phyloP scores from a whole-genome alignment of 1,139 yeast genomes.

The Yamadazyma trypodendri region DNA sequence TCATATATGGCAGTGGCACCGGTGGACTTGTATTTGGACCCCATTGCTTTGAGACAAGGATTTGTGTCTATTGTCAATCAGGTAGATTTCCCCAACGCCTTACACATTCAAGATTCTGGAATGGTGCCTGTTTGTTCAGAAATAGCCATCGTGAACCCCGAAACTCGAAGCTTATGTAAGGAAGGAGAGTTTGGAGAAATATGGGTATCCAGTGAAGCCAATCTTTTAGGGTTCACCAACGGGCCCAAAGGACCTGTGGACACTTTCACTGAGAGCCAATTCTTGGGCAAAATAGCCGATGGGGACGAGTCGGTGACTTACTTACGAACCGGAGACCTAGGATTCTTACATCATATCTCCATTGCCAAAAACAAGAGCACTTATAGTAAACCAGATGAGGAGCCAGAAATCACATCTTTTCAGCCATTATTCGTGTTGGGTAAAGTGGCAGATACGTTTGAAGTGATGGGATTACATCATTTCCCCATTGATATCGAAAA shows the following conservation, averaged over 20 bases:
- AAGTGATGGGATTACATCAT: slow-evolving; percentile 85
- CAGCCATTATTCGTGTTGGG: slow-evolving; percentile 88
- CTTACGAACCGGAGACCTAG: slow-evolving; percentile 90
- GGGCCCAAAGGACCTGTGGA: slow-evolving; percentile 52
- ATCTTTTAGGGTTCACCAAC: slow-evolving; percentile 60
- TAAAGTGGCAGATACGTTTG: slow-evolving; percentile 83
- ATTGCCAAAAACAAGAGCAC: slow-evolving; percentile 34
- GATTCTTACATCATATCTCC: slow-evolving; percentile 77
- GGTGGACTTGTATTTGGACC: slow-evolving; percentile 82
- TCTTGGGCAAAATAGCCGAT: slow-evolving; percentile 55
- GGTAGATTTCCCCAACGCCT: slow-evolving; percentile 60
- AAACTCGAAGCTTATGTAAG: slow-evolving; percentile 71
- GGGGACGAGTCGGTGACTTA: slow-evolving; percentile 67
- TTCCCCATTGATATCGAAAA: slow-evolving; percentile 83
- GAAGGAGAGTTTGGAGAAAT: slow-evolving; percentile 98
- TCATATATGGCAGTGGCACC: slow-evolving; percentile 91
- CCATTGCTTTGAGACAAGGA: slow-evolving; percentile 86
- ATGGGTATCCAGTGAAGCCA: slow-evolving; percentile 93
- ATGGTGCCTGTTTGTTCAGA: slow-evolving; percentile 95
- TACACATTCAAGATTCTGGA: slow-evolving; percentile 90
- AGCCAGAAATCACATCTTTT: slow-evolving; percentile 38
- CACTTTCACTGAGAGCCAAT: slow-evolving; percentile 40
- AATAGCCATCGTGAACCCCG: slow-evolving; percentile 93
- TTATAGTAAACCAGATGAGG: slow-evolving; percentile 19
- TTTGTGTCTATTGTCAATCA: slow-evolving; percentile 79